phyloP scores from a whole-genome alignment of 1,284 basidiomycete species.

The Golubevia pallescens region DNA sequence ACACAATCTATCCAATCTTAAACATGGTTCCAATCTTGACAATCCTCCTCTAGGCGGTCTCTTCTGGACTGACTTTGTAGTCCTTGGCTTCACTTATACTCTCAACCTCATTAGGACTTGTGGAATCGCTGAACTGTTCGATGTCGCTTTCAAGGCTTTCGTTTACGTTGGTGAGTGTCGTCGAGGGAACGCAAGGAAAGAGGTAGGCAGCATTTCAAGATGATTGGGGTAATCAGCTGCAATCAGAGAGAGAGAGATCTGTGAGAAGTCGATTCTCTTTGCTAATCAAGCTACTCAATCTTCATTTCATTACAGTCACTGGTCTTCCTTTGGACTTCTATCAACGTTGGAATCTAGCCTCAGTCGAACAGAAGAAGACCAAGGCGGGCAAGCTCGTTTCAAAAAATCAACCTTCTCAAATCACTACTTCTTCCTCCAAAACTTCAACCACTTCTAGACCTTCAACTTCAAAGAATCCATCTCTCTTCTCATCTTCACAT shows the following conservation, averaged over 20 bases:
- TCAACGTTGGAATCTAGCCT: constrained; percentile 29
- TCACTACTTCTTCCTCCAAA: not conserved
- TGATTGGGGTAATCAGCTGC: not conserved
- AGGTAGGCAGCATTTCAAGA: not conserved
- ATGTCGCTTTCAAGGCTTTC: constrained; percentile 40
- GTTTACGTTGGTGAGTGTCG: constrained; percentile 12
- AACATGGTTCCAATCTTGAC: not conserved
- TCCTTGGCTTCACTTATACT: constrained; percentile 41
- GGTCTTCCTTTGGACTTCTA: constrained; percentile 34
- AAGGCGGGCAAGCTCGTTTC: constrained; percentile 5
- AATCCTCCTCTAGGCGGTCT: constrained; percentile 46
- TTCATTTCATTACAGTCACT: constrained; percentile 10
- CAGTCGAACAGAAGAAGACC: constrained; percentile 19
- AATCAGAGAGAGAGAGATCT: constrained; percentile 6
- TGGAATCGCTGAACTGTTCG: constrained; percentile 47
- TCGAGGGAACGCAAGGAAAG: constrained; percentile 9
- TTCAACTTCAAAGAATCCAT: not conserved
- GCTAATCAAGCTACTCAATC: not conserved
- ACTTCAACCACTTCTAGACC: not conserved
- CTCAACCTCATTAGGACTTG: constrained; percentile 49
- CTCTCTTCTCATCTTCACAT: not conserved
- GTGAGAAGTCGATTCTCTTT: constrained; percentile 9
- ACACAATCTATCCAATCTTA: not conserved
- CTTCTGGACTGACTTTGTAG: constrained; percentile 53
- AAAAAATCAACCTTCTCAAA: not conserved